Percentiles rank a stretch among this genome's conserved stretches.
Conservation (phyloP, 345 rosid genomes). For the Aurinia saxatilis region DNA sequence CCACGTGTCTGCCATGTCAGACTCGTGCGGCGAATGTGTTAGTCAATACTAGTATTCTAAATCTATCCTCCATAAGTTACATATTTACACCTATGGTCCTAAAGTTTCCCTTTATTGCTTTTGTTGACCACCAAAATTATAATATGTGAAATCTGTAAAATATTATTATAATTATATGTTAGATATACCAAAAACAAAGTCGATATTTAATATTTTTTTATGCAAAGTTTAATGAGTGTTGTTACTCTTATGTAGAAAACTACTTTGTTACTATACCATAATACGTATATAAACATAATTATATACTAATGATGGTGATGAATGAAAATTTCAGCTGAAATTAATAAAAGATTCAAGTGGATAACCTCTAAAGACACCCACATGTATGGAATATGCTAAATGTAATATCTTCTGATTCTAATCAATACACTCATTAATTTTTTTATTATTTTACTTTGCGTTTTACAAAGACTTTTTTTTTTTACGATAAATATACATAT, state of each 20-base stretch:
- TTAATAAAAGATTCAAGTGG: not conserved
- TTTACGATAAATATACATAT: too few relatives aligned
- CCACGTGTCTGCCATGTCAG: not conserved
- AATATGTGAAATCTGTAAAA: not conserved
- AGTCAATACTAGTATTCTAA: not conserved
- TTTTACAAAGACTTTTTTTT: too few relatives aligned
- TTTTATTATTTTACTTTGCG: not conserved
- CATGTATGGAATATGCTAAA: constrained; percentile 19
- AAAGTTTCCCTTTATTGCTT: not conserved
- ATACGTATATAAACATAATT: not conserved
- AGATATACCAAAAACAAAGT: too few relatives aligned
- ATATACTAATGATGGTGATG: not conserved
- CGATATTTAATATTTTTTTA: too few relatives aligned
- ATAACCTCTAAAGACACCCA: not conserved
- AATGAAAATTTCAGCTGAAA: not conserved
- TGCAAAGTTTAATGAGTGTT: too few relatives aligned
- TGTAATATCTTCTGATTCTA: not conserved
- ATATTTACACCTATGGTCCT: not conserved
- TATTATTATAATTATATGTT: too few relatives aligned
- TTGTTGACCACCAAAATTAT: not conserved
- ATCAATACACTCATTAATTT: not conserved
- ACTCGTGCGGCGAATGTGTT: not conserved
- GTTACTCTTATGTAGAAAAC: not conserved
- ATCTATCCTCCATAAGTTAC: not conserved
- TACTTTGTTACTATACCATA: not conserved